These are phyloP conservation scores for Serendipita indica DNA, from an alignment of 768 basidiomycete genomes.

Conservation along the genomic window DNA sequence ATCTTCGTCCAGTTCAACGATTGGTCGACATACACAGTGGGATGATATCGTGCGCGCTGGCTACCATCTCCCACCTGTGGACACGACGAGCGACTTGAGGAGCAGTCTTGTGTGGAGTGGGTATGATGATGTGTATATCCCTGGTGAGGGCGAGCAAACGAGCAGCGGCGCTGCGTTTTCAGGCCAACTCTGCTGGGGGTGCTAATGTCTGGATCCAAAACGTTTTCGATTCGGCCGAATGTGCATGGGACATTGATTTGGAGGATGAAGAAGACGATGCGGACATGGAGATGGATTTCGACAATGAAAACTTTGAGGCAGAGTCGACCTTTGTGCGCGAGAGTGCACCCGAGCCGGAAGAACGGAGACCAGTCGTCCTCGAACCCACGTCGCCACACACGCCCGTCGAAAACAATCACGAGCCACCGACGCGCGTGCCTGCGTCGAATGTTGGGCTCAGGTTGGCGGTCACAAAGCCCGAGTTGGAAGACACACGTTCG, in stretches of 20 bases:
- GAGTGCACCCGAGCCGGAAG: conserved; percentile 4
- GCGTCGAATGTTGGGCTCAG: not conserved
- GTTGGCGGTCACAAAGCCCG: not conserved
- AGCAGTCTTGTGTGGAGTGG: conserved; percentile 1
- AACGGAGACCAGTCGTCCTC: not conserved
- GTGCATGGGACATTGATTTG: not conserved
- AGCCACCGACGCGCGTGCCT: no score
- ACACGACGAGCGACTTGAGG: not conserved
- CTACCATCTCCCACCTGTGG: no score
- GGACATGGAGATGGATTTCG: not conserved
- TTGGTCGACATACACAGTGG: not conserved
- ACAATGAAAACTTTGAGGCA: not conserved
- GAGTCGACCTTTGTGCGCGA: not conserved
- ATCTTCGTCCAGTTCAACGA: not conserved
- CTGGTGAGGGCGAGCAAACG: not conserved
- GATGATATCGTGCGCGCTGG: not conserved
- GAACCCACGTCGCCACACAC: no score
- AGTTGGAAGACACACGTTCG: not conserved
- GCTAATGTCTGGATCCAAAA: not conserved
- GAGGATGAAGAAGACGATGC: conserved; percentile 1
- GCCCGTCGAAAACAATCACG: no score
- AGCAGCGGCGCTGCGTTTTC: not conserved
- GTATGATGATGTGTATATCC: not conserved
- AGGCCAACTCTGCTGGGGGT: not conserved
- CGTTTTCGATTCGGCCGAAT: not conserved